Base-by-base conservation (phyloP, 352 stramenopile genomes). In the Globisporangium perplexum region DNA sequence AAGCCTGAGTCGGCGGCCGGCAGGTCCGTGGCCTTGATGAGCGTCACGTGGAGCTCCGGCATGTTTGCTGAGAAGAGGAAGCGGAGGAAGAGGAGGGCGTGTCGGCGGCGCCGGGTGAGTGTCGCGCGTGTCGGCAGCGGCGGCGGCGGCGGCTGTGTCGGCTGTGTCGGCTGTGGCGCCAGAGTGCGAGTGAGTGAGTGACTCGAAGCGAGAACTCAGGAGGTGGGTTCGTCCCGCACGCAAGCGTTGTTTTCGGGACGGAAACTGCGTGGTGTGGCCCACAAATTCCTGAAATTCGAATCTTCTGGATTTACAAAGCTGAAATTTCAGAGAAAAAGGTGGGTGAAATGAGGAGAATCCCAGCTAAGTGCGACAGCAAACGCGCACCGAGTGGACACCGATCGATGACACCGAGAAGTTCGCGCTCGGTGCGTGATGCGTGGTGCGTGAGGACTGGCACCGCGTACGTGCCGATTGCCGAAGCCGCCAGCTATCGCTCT, bases 11-110 rank as follows among this genome's bases (percentile, higher is more conserved):
- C 82, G 38, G 65, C 81, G n/a, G 81, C 75, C 1, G 73, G 72
- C 38, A 92, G 72, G 67, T 87, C 72, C 33, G 58, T 83, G 28
- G 77, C 78, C 47, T 71, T 69, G 55, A 90, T 69, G 14, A 92
- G 55, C 44, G 77, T 86, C 53, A 92, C 73, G 41, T 72, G 63
- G 6, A 92, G 59, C 54, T 81, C 75, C 28, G 79, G 76, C 79
- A 90, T 90, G 7, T n/a, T 50, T 7, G 11, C 26, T 53, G 39
- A 4, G 39, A 43, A 4, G 38, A 24, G 39, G 41, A 24, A 11
- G 8, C 0, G n/a, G n/a, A 39, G 33, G 33, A 39, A 6, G 11
- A 30, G 5, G 26, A 6, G 26, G 26, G 3, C 26, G 26, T 5
- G n/a, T n/a, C n/a, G n/a, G n/a, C n/a, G n/a, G n/a, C n/a, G n/a